phyloP scores from a whole-genome alignment of 2,329 filamentous ascomycete species.

The Nannizziopsis arthrosporioides region DNA sequence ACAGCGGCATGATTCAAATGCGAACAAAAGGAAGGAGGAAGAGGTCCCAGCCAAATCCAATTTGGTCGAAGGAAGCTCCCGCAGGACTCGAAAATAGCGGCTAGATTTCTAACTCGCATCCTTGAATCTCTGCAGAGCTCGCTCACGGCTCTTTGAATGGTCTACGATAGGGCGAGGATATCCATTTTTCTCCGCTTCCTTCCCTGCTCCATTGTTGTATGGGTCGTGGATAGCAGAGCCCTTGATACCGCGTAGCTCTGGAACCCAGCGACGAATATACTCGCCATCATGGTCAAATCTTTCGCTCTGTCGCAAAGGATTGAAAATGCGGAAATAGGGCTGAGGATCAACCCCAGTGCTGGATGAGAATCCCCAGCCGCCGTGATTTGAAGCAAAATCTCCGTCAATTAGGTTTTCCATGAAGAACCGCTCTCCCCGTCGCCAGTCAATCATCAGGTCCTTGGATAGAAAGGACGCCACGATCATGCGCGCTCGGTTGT shows the following conservation, averaged over 20 bases:
- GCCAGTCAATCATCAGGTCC: conserved; percentile 72
- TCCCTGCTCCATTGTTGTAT: conserved; percentile 52
- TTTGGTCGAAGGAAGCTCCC: no score
- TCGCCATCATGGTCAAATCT: conserved; percentile 69
- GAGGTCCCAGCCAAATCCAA: no score
- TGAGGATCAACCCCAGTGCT: conserved; percentile 70
- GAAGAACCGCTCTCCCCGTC: conserved; percentile 68
- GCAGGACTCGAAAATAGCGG: no score
- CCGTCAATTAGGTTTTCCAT: conserved; percentile 72
- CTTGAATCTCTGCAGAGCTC: conserved; percentile 61
- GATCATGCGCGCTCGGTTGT: conserved; percentile 77
- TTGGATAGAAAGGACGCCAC: conserved; percentile 70
- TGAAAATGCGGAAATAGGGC: conserved; percentile 86
- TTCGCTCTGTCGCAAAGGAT: conserved; percentile 71
- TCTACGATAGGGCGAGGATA: conserved; percentile 67
- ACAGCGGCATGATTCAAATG: no score
- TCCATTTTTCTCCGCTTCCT: conserved; percentile 50
- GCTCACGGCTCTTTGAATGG: conserved; percentile 57
- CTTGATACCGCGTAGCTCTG: conserved; percentile 54
- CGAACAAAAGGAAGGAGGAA: no score
- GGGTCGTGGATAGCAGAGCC: conserved; percentile 70
- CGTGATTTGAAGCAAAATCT: conserved; percentile 68
- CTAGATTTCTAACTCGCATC: conserved; percentile 24
- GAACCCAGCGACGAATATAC: conserved; percentile 75
- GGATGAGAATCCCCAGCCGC: conserved; percentile 55